These are phyloP conservation scores for Nemania diffusa DNA, from an alignment of 2,329 filamentous ascomycete species.

Conservation along the genomic window DNA sequence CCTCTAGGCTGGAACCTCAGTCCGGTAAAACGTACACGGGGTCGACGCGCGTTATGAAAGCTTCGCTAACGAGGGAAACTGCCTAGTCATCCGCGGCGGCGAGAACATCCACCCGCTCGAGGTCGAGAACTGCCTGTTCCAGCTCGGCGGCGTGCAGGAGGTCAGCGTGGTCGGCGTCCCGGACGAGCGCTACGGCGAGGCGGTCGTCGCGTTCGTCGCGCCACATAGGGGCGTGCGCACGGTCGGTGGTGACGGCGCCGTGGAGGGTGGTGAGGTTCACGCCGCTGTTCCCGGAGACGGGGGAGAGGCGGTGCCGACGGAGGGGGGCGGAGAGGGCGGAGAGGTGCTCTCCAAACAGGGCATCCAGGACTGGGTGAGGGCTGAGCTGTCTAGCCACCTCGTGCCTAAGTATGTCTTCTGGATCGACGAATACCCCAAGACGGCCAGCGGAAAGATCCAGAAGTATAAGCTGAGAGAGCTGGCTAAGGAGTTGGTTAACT, in stretches of 20 bases:
- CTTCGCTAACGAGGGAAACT: too few relatives aligned
- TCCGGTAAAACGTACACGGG: too few relatives aligned
- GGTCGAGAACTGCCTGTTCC: conserved; percentile 87
- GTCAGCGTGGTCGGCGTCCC: conserved; percentile 86
- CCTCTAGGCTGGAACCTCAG: too few relatives aligned
- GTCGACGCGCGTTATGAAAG: too few relatives aligned
- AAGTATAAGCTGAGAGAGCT: conserved; percentile 85
- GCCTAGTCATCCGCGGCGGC: conserved; percentile 84
- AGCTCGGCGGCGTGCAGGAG: conserved; percentile 73
- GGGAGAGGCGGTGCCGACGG: not conserved
- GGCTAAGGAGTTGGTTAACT: conserved; percentile 55
- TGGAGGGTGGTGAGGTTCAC: conserved; percentile 38
- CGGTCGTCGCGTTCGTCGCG: conserved; percentile 85
- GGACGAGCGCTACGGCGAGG: conserved; percentile 85
- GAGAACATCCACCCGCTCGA: conserved; percentile 97
- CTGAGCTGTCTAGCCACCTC: conserved; percentile 76
- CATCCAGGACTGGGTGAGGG: conserved; percentile 77
- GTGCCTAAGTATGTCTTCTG: conserved; percentile 93
- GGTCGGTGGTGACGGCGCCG: conserved; percentile 39
- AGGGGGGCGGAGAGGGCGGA: conserved; percentile 32
- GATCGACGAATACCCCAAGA: conserved; percentile 88
- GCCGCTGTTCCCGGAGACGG: conserved; percentile 17
- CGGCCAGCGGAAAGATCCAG: conserved; percentile 95
- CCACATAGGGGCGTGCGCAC: conserved; percentile 54
- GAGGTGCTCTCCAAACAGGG: conserved; percentile 63